phyloP scores from a whole-genome alignment of 108 stramenopile species.

The Licmophora abbreviata region DNA sequence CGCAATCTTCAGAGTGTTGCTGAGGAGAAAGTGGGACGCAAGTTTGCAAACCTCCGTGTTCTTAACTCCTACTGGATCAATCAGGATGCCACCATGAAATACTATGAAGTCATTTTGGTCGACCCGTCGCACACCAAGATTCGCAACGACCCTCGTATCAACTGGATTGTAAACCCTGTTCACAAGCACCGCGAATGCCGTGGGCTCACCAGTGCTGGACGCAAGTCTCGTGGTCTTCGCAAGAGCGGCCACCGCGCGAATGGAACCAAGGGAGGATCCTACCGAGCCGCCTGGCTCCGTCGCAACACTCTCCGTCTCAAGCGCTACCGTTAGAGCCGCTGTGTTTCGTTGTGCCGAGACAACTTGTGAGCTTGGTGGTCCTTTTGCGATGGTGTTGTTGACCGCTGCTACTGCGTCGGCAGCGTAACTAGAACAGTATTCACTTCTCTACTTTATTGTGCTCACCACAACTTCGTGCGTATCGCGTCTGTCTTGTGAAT shows the following conservation, averaged over 20 bases:
- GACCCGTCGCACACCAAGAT: slow-evolving; percentile 95
- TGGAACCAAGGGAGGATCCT: slow-evolving; percentile 93
- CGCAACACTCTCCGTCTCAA: slow-evolving; percentile 95
- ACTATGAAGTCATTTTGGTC: slow-evolving; percentile 99
- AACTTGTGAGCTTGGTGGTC: too few species aligned
- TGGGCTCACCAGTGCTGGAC: slow-evolving; percentile 98
- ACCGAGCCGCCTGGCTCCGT: slow-evolving; percentile 92
- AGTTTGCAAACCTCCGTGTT: slow-evolving; percentile 93
- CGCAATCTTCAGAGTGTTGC: slow-evolving; percentile 96
- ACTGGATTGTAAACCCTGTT: slow-evolving; percentile 99
- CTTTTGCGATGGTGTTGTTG: too few species aligned
- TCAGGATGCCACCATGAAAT: slow-evolving; percentile 99
- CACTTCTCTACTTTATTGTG: too few species aligned
- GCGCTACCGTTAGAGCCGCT: slow-evolving; percentile 97
- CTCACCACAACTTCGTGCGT: too few species aligned
- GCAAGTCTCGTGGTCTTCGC: slow-evolving; percentile 95
- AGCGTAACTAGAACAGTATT: too few species aligned
- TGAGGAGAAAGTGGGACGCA: slow-evolving; percentile 98
- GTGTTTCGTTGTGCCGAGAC: too few species aligned
- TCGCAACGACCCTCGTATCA: slow-evolving; percentile 98
- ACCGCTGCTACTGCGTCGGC: neutral
- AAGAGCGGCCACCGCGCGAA: slow-evolving; percentile 99
- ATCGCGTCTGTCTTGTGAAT: too few species aligned
- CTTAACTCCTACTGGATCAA: slow-evolving; percentile 99
- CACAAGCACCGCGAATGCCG: slow-evolving; percentile 99